A percentile compares a stretch with the other conserved stretches of the same genome.
phyloP scores from a whole-genome alignment of 73 alveolate species.

The Paramecium sexaurelia region DNA sequence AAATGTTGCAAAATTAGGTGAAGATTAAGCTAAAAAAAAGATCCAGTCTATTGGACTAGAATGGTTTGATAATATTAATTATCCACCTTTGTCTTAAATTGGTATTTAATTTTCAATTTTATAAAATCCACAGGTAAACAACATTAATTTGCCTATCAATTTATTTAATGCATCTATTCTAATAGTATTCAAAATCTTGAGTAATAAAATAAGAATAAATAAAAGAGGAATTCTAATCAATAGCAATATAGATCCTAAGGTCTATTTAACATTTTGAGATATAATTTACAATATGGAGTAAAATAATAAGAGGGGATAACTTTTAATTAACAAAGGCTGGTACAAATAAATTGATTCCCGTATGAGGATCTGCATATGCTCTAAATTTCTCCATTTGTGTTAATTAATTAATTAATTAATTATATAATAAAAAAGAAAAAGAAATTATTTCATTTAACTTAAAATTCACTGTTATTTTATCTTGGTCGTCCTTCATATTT shows the following conservation, averaged over 20 bases:
- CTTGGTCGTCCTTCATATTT: not conserved
- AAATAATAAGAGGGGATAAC: not conserved
- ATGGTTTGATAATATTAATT: slow-evolving; percentile 50
- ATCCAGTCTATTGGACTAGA: slow-evolving; percentile 65
- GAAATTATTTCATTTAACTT: slow-evolving; percentile 18
- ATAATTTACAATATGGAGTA: slow-evolving; percentile 29
- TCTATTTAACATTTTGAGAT: not conserved
- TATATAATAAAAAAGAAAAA: not conserved
- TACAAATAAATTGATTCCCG: slow-evolving; percentile 63
- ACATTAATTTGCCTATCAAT: slow-evolving; percentile 39
- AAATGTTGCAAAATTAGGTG: slow-evolving; percentile 18
- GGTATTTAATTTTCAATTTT: slow-evolving; percentile 18
- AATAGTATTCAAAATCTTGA: slow-evolving; percentile 8
- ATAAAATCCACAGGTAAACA: slow-evolving; percentile 48
- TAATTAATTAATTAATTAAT: not conserved
- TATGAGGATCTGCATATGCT: slow-evolving; percentile 65
- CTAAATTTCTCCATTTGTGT: slow-evolving; percentile 64
- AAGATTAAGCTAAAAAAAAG: not conserved
- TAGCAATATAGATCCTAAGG: slow-evolving; percentile 25
- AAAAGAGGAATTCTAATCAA: slow-evolving; percentile 60
- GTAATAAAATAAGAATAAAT: not conserved
- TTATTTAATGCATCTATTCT: not conserved
- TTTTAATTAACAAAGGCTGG: slow-evolving; percentile 60
- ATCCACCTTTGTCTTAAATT: slow-evolving; percentile 36
- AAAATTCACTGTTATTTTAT: slow-evolving; percentile 21